Conservation (phyloP, 306 rosid genomes). For the Styphnolobium japonicum region DNA sequence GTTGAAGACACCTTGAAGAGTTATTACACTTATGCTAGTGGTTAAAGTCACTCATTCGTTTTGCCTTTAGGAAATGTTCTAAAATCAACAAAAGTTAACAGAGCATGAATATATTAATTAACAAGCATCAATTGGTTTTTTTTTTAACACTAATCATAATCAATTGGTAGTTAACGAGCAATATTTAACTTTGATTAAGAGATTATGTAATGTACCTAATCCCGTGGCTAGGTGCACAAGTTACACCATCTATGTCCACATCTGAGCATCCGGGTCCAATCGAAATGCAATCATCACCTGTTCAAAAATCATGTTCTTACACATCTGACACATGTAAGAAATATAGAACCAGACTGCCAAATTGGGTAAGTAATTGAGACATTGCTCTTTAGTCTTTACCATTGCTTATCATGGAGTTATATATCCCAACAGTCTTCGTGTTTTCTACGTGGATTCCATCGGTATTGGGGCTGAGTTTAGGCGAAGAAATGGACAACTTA, state of each 20-base stretch:
- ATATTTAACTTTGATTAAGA: conserved; percentile 9
- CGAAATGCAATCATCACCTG: conserved; percentile 96
- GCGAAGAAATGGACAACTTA: conserved; percentile 69
- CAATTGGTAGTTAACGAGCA: background rate
- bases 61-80: background rate
- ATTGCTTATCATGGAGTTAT: conserved; percentile 74
- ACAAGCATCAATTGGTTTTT: background rate
- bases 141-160: background rate
- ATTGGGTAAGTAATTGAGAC: background rate
- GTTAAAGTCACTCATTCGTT: conserved; percentile 1
- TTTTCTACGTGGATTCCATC: conserved; percentile 90
- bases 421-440: conserved; percentile 64
- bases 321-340: background rate
- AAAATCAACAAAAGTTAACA: background rate
- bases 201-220: conserved; percentile 59
- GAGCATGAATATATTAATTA: background rate
- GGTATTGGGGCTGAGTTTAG: conserved; percentile 92
- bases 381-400: conserved; percentile 38
- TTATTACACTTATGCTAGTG: background rate
- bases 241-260: conserved; percentile 77
- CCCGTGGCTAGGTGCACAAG: conserved; percentile 96
- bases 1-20: background rate
- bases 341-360: background rate
- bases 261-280: conserved; percentile 84
- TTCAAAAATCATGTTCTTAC: conserved; percentile 13